phyloP scores from a whole-genome alignment of 306 rosid species.

The Vigna hirtella region DNA sequence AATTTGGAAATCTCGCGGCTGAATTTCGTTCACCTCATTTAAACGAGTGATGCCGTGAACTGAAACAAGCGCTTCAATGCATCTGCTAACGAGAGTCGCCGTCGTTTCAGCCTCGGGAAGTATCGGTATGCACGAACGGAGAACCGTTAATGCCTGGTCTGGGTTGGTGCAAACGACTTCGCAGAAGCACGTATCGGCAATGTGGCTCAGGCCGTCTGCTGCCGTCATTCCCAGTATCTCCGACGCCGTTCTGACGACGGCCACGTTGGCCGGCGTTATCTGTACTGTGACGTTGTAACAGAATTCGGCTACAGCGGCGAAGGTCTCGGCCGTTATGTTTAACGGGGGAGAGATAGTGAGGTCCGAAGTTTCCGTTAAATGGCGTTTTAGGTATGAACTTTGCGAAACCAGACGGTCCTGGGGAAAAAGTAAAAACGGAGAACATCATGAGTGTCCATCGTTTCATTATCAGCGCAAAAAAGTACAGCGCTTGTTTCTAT shows the following conservation, averaged over 20 bases:
- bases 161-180: conserved; percentile 50
- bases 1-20: conserved; percentile 56
- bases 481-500: conserved; percentile 35
- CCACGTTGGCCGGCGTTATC: conserved; percentile 66
- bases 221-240: conserved; percentile 70
- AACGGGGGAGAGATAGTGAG: conserved; percentile 66
- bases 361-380: conserved; percentile 52
- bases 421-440: conserved; percentile 11
- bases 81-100: conserved; percentile 62
- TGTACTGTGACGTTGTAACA: conserved; percentile 62
- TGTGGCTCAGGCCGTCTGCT: conserved; percentile 49
- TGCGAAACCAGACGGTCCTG: conserved; percentile 69
- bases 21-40: conserved; percentile 53
- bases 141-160: conserved; percentile 60
- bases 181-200: conserved; percentile 60
- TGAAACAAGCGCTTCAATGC: conserved; percentile 58
- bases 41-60: conserved; percentile 39
- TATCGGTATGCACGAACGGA: conserved; percentile 65
- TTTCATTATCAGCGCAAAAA: conserved; percentile 37
- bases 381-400: conserved; percentile 64
- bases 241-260: conserved; percentile 66
- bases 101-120: conserved; percentile 81
- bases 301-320: conserved; percentile 60
- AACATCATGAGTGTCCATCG: conserved; percentile 29
- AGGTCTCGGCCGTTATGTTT: conserved; percentile 65